These are phyloP conservation scores for Avicennia marina DNA, from an alignment of 257 asterid genomes.

Conservation along the genomic window DNA sequence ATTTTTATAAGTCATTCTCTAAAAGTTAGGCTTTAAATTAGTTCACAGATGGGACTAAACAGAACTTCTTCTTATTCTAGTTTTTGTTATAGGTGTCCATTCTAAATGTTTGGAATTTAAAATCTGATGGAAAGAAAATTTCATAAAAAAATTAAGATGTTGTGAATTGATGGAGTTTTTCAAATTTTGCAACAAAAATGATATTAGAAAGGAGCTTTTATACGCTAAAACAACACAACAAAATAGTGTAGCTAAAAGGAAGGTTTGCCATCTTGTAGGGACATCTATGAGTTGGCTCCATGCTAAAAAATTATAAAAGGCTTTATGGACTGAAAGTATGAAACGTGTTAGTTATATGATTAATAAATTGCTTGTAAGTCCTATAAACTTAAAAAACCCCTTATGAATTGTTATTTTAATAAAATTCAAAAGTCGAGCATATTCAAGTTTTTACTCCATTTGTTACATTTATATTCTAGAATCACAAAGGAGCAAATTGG, in stretches of 20 bases:
- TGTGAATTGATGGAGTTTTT: too few relatives aligned
- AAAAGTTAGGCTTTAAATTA: too few relatives aligned
- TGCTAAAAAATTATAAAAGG: not conserved
- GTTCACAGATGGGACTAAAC: too few relatives aligned
- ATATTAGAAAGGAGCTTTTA: not conserved
- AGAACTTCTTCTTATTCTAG: too few relatives aligned
- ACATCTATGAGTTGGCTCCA: not conserved
- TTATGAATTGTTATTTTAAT: not conserved
- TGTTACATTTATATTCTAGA: conserved; percentile 2
- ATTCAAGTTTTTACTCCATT: not conserved
- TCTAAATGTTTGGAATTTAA: too few relatives aligned
- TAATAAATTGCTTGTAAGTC: not conserved
- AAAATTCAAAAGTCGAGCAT: not conserved
- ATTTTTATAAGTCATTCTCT: not conserved
- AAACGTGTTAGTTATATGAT: not conserved
- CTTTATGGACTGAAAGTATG: not conserved
- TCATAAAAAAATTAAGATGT: too few relatives aligned
- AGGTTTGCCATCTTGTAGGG: not conserved
- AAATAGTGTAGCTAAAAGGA: not conserved
- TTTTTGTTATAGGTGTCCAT: too few relatives aligned
- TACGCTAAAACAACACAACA: not conserved
- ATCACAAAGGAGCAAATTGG: conserved; percentile 9
- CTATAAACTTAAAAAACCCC: not conserved
- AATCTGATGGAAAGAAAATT: too few relatives aligned
- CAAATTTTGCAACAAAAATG: not conserved